Evolutionary conservation across 805 yeast genomes (phyloP).

Genomic region (Metschnikowia colocasiae): DNA sequence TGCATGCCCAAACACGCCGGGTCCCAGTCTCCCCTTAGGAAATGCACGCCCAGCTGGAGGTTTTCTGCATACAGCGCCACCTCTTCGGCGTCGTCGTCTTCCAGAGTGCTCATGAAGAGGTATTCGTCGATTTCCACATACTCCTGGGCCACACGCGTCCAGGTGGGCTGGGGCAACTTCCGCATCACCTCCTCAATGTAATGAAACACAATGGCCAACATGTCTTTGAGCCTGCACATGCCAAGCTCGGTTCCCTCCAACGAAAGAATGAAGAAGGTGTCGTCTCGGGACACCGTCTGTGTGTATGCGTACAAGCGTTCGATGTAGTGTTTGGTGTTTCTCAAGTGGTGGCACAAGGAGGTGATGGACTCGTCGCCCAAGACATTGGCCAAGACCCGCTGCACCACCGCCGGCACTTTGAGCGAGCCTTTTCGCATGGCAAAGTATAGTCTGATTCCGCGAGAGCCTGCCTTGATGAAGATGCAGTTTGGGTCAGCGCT

Average conservation of each 20-base stretch:
- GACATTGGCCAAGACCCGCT: slow-evolving; percentile 50
- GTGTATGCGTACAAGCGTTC: slow-evolving; percentile 40
- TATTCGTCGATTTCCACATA: slow-evolving; percentile 42
- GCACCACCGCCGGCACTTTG: slow-evolving; percentile 22
- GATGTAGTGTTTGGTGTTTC: slow-evolving; percentile 28
- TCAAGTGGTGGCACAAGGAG: slow-evolving; percentile 44
- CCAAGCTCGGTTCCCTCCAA: slow-evolving; percentile 49
- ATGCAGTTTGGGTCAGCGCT: slow-evolving; percentile 22
- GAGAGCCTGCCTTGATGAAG: slow-evolving; percentile 33
- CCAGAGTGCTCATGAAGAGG: slow-evolving; percentile 37
- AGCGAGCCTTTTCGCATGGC: slow-evolving; percentile 27
- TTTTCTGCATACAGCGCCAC: slow-evolving; percentile 12
- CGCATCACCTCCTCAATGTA: slow-evolving; percentile 20
- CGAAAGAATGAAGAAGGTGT: slow-evolving; percentile 48
- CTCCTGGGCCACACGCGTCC: slow-evolving; percentile 46
- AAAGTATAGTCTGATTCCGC: slow-evolving; percentile 43
- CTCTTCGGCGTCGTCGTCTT: slow-evolving; percentile 5
- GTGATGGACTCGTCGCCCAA: slow-evolving; percentile 60
- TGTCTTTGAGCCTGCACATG: slow-evolving; percentile 25
- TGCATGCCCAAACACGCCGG: background rate
- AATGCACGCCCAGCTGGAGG: slow-evolving; percentile 1
- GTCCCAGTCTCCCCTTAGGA: slow-evolving; percentile 3
- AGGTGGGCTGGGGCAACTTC: slow-evolving; percentile 7
- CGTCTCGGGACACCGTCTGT: slow-evolving; percentile 33
- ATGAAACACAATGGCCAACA: slow-evolving; percentile 34